These are phyloP conservation scores for Epichloe sibirici DNA, from an alignment of 2,329 filamentous ascomycete species.

Conservation along the genomic window DNA sequence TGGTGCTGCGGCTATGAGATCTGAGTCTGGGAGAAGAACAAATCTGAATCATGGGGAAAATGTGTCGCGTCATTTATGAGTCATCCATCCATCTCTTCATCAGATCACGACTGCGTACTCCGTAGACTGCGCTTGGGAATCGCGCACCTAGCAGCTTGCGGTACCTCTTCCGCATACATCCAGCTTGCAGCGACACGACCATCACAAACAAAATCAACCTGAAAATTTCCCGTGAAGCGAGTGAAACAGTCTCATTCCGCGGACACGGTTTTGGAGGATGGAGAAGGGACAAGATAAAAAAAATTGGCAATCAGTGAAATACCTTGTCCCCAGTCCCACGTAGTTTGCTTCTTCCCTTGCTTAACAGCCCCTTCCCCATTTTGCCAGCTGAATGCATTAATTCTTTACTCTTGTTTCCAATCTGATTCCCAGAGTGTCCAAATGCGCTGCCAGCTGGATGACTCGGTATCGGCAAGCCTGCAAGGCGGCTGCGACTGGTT, in stretches of 20 bases:
- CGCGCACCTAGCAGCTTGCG: conserved; percentile 1
- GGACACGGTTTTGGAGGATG: conserved; percentile 5
- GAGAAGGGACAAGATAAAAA: conserved; percentile 16
- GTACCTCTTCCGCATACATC: neutral
- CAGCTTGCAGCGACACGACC: neutral
- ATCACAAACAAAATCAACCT: conserved; percentile 4
- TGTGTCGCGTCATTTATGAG: conserved; percentile 29
- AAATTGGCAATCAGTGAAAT: conserved; percentile 52
- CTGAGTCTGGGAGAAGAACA: neutral
- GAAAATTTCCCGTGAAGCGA: conserved; percentile 6
- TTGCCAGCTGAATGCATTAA: conserved; percentile 77
- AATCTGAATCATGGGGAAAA: conserved; percentile 7
- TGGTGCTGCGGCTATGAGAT: conserved; percentile 11
- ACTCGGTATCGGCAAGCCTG: conserved; percentile 22
- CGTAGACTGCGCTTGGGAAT: neutral
- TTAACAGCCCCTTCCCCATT: conserved; percentile 81
- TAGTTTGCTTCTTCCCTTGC: conserved; percentile 81
- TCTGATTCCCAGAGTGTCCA: conserved; percentile 45
- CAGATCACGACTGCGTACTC: conserved; percentile 18
- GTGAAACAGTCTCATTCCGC: neutral
- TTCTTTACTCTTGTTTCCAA: conserved; percentile 79
- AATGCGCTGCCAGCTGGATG: conserved; percentile 33
- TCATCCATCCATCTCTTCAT: conserved; percentile 24
- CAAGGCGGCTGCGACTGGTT: conserved; percentile 24
- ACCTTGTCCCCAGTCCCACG: conserved; percentile 69